Base-by-base conservation (phyloP, 345 rosid species). In the Angophora floribunda region DNA sequence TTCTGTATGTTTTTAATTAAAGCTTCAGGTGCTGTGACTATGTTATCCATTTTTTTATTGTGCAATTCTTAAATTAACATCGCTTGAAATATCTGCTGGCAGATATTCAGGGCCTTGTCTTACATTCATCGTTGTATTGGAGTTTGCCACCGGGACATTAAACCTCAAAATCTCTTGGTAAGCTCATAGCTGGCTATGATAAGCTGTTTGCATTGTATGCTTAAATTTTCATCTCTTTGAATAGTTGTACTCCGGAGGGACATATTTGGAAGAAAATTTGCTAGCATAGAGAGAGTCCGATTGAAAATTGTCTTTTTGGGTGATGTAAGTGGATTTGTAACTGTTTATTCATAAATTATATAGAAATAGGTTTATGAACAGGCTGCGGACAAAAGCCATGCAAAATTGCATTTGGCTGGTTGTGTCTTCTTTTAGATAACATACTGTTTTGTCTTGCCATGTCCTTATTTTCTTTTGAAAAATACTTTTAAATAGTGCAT, bases 111-210 rank as follows among this genome's bases (percentile, higher is more conserved):
- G 90, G 94, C 99, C 84, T 93, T 98, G 91, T 94, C 99, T 85
- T 98, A 96, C 90, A 93, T 98, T 90, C 99, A 98, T 92, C 93
- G 96, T 50, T 90, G 95, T 84, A 96, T 97, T 86, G 98, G 98
- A 61, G 96, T 96, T 75, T 97, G 99, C 89, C 99, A 98, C 88
- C 96, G 99, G 15, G 99, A 98, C 92, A 97, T 98, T 57, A 98
- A 98, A 91, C 99, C 99, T 61, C 99, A 98, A 94, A 98, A 97
- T 91, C 95, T 98, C 91, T 91, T 98, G 98, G 99, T 98, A 95
- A 79, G 94, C 65, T 28, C 61, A 28, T 86, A 36, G 26, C 59
- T 86, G 19, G 22, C 0, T 1, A 36, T 41, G 8, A 75, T 49
- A 0, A 75, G 49, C 49, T 75, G 28, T 75, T 70, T 41, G 28